Base-by-base conservation (phyloP, 495 filamentous ascomycete species). In the Thermochaetoides thermophila region DNA sequence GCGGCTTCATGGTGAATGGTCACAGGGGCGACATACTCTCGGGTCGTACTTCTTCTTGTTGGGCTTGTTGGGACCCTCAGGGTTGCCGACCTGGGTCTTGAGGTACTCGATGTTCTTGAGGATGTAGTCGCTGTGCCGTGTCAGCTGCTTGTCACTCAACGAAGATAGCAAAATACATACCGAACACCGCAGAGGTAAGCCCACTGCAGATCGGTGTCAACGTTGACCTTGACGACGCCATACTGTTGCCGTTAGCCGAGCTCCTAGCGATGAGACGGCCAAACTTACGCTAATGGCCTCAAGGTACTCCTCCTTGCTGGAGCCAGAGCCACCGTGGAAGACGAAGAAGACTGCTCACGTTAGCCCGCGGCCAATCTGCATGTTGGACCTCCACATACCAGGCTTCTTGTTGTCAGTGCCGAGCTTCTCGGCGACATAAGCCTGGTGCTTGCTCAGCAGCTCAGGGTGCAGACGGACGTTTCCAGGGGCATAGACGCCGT, bases 401-500 rank as follows among this genome's bases (percentile, higher is more conserved):
- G 91, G 89, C 75, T 94, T 94, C 49, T 78, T 67, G 40, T 83
- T 74, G 39, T 63, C 59, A 43, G 68, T 41, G 17, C 37, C 41
- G 11, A 65, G 48, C 69, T 85, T 63, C 66, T 85, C 73, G 59
- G 79, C 73, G 50, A 93, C 84, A 57, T 79, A 82, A 42, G 67
- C 69, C 65, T 99, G 89, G 72, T 99, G 91, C 73, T 92, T 89
- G 52, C 68, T 68, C 39, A 99, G 76, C 20, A 96, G 73, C 63
- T 91, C 84, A 31, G 89, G 89, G 62, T 92, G 84, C 25, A 96
- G 77, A 56, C 78, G 77, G 55, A 96, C 89, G 58, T 97, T 97
- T 42, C 91, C 89, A 35, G 91, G 91, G 66, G 92, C 87, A 73
- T 99, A 96, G 40, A 99, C 89, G 59, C 89, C 89, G 70, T 99